Evolutionary conservation across 2,329 filamentous ascomycete species (phyloP).

Genomic region (Teratosphaeria destructans): DNA sequence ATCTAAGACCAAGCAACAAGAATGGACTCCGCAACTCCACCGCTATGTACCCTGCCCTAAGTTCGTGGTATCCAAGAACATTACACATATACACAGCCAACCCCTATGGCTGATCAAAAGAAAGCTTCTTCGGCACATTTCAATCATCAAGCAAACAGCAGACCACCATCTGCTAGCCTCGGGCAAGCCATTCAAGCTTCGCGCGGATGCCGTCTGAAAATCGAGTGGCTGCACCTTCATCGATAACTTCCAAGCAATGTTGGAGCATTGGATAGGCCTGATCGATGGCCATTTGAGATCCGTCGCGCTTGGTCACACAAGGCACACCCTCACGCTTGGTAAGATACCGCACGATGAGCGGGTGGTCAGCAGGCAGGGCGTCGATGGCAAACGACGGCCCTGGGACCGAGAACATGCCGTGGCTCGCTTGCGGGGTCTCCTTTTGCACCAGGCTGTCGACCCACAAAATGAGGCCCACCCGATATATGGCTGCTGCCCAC

Average conservation of each 20-base stretch:
- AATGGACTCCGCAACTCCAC: neutral
- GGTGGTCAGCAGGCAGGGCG: constrained; percentile 40
- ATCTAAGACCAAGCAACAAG: neutral
- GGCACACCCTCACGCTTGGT: constrained; percentile 45
- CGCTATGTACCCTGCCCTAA: neutral
- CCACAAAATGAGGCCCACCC: constrained; percentile 55
- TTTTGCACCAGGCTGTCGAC: constrained; percentile 47
- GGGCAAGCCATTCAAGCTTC: constrained; percentile 40
- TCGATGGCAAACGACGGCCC: constrained; percentile 42
- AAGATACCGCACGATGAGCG: constrained; percentile 41
- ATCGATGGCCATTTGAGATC: constrained; percentile 37
- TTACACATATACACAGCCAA: neutral
- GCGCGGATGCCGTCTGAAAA: constrained; percentile 46
- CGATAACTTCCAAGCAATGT: constrained; percentile 44
- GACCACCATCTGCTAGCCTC: constrained; percentile 1
- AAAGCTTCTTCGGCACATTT: neutral
- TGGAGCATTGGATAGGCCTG: constrained; percentile 39
- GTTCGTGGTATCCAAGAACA: neutral
- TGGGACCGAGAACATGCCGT: constrained; percentile 27
- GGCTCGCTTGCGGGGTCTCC: constrained; percentile 30
- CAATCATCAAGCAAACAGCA: neutral
- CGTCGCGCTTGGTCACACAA: constrained; percentile 41
- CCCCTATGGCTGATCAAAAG: neutral
- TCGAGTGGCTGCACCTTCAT: constrained; percentile 41
- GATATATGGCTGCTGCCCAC: constrained; percentile 62